These are phyloP conservation scores for Stemphylium vesicarium DNA, from an alignment of 2,329 filamentous ascomycete species.

Conservation along the genomic window DNA sequence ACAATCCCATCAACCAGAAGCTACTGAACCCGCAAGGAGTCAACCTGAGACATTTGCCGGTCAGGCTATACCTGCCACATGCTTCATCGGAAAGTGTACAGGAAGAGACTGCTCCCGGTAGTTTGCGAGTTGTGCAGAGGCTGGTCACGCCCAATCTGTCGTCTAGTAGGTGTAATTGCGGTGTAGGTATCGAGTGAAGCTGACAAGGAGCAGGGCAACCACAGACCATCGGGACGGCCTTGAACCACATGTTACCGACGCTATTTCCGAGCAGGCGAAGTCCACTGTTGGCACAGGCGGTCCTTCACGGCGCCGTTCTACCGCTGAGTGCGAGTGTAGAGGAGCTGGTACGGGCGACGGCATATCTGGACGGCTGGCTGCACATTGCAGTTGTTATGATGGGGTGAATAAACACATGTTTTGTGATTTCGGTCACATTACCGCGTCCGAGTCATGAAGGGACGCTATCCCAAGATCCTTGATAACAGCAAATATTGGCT, in stretches of 20 bases:
- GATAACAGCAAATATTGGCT: slow-evolving; percentile 7
- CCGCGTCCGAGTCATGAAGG: slow-evolving; percentile 8
- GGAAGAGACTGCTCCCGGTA: slow-evolving; percentile 43
- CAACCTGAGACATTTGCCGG: slow-evolving; percentile 77
- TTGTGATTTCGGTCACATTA: neutral
- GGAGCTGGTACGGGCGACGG: slow-evolving; percentile 80
- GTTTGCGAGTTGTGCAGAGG: slow-evolving; percentile 69
- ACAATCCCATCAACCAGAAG: slow-evolving; percentile 74
- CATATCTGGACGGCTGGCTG: slow-evolving; percentile 92
- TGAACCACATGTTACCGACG: slow-evolving; percentile 76
- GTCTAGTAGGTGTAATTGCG: slow-evolving; percentile 37
- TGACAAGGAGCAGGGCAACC: slow-evolving; percentile 53
- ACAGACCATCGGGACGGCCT: slow-evolving; percentile 76
- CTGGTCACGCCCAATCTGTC: slow-evolving; percentile 64
- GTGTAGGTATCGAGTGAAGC: slow-evolving; percentile 8
- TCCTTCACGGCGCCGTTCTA: slow-evolving; percentile 84
- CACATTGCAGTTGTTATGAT: slow-evolving; percentile 81
- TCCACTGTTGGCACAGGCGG: slow-evolving; percentile 79
- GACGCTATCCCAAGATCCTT: slow-evolving; percentile 3
- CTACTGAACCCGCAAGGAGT: slow-evolving; percentile 76
- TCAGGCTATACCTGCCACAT: slow-evolving; percentile 80
- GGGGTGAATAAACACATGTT: slow-evolving; percentile 43
- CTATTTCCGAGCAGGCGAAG: slow-evolving; percentile 88
- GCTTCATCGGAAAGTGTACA: slow-evolving; percentile 30
- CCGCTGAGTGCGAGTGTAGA: slow-evolving; percentile 81